phyloP scores from a whole-genome alignment of 495 filamentous ascomycete species.

The Neohortaea acidophila region DNA sequence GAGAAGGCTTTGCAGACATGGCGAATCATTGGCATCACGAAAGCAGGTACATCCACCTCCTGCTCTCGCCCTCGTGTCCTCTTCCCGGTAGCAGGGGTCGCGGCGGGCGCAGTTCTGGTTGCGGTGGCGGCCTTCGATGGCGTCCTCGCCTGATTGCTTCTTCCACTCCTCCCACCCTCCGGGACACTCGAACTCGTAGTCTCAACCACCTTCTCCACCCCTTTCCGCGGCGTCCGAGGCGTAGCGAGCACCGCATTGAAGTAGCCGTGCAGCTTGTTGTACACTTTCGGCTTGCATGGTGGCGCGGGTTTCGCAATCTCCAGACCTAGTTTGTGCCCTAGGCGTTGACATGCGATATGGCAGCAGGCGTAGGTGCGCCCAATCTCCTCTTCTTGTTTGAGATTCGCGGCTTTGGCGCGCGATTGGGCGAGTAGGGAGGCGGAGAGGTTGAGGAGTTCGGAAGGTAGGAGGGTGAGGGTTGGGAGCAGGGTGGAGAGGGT shows the following conservation, averaged over 20 bases:
- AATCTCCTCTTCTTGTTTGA: constrained; percentile 82
- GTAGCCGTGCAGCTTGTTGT: constrained; percentile 69
- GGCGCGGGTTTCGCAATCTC: constrained; percentile 66
- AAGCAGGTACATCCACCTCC: constrained; percentile 36
- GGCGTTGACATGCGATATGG: constrained; percentile 81
- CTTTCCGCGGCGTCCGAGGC: constrained; percentile 17
- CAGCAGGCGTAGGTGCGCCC: constrained; percentile 77
- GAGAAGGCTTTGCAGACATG: constrained; percentile 36
- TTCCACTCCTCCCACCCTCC: neutral
- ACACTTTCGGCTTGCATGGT: constrained; percentile 67
- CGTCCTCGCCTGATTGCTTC: no score
- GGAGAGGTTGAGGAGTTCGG: constrained; percentile 60
- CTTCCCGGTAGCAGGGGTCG: neutral
- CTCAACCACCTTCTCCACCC: constrained; percentile 1
- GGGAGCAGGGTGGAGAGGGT: constrained; percentile 45
- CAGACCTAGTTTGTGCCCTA: constrained; percentile 71
- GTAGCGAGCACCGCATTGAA: constrained; percentile 53
- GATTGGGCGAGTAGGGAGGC: constrained; percentile 76
- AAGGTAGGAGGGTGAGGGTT: constrained; percentile 56
- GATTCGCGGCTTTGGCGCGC: constrained; percentile 55
- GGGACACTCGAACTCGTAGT: no score
- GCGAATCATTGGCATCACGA: constrained; percentile 51
- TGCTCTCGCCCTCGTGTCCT: constrained; percentile 1
- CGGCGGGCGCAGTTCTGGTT: no score
- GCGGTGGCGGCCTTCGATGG: no score